Base-by-base conservation (phyloP, 768 basidiomycete genomes). In the Rhizopogon vinicolor region DNA sequence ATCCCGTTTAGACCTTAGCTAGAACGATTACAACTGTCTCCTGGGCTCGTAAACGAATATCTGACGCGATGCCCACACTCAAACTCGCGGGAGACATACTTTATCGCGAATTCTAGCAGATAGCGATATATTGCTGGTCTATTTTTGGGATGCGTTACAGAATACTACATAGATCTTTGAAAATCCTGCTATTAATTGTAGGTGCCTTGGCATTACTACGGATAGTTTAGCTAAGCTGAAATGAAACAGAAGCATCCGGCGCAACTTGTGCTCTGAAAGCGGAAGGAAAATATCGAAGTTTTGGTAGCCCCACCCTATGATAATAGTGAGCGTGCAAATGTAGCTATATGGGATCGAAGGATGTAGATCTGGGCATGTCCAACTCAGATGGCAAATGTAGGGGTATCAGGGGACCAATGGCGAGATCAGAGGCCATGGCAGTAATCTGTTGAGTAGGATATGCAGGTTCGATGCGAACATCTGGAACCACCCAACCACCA, bases 401-500 rank as follows among this genome's bases (percentile, higher is more conserved):
- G 35, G 33, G 22, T 37, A 49, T 37, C 35, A 37, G 52, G 29
- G 16, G 28, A 18, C 49, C 18, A 51, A 28, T 28, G 19, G 48
- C 51, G 22, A 72, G 54, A 42, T 70, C 69, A 37, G 49, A 51
- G 22, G 61, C 60, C 2, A 60, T 65, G 28, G 65, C 70, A n/a
- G 59, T 59, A 29, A 71, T 54, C 42, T 65, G 62, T 41, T 62
- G 69, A 7, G 52, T 60, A 14, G 44, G 62, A 45, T 62, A 59
- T 25, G 22, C 58, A 41, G 31, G 43, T 19, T 70, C 69, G 9
- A 37, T 25, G 7, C 62, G 43, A 28, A 62, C 58, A 41, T 69
- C 65, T 29, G 69, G 69, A 14, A 69, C 59, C 13, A 55, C 49
- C 45, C 72, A 70, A 13, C 69, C 65, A 41, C 67, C 69, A 3